Conservation (phyloP, 2,329 filamentous ascomycete species). For the Catunica adiposa region DNA sequence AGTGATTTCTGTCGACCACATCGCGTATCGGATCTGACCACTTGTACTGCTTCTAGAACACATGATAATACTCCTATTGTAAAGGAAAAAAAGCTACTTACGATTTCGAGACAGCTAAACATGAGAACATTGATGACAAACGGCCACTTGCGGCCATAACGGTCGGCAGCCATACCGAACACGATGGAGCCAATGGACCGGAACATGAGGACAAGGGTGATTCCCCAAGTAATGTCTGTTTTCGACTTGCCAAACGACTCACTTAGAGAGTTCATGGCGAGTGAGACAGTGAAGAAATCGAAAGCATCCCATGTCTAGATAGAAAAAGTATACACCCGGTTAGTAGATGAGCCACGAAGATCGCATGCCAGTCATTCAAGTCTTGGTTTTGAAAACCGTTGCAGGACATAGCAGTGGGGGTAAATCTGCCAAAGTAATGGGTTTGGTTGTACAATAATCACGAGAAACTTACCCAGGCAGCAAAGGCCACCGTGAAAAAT, state of each 20-base stretch:
- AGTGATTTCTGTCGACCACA: too few species aligned
- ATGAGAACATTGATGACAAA: conserved; percentile 69
- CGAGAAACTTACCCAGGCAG: conserved; percentile 33
- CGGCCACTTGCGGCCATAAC: conserved; percentile 67
- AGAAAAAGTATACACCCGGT: background rate
- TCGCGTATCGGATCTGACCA: too few species aligned
- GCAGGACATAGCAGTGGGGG: background rate
- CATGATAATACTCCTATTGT: background rate
- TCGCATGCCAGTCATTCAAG: too few species aligned
- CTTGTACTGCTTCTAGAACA: too few species aligned
- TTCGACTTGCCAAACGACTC: conserved; percentile 33
- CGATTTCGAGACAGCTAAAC: conserved; percentile 49
- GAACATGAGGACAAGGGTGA: conserved; percentile 58
- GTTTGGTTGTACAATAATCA: background rate
- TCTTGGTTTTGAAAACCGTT: too few species aligned
- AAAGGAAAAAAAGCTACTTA: background rate
- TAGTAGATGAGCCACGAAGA: background rate
- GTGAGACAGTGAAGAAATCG: conserved; percentile 65
- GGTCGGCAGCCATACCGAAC: conserved; percentile 65
- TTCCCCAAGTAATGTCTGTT: conserved; percentile 56
- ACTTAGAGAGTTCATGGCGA: conserved; percentile 56
- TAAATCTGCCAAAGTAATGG: background rate
- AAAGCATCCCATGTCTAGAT: conserved; percentile 69
- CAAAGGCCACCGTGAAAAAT: conserved; percentile 38
- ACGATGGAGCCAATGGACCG: conserved; percentile 57